phyloP scores from a whole-genome alignment of 768 basidiomycete species.

The Termitomyces sp. region DNA sequence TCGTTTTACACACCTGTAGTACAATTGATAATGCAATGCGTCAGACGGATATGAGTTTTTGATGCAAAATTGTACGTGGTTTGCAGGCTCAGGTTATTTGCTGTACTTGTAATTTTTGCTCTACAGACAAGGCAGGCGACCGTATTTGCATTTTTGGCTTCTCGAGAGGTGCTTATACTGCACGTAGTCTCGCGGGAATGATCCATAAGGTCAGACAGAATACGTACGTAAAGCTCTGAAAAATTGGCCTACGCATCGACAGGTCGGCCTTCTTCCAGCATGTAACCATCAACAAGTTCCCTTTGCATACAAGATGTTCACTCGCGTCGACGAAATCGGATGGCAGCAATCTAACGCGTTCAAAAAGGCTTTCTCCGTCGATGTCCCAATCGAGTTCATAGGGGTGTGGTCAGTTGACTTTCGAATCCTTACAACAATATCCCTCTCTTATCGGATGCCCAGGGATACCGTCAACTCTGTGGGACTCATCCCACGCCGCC shows the following conservation, averaged over 20 bases:
- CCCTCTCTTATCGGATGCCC: constrained; percentile 18
- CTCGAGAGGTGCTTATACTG: constrained; percentile 57
- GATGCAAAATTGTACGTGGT: constrained; percentile 47
- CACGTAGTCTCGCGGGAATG: constrained; percentile 50
- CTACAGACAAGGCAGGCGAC: constrained; percentile 29
- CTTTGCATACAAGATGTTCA: constrained; percentile 59
- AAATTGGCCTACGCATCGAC: too few species aligned
- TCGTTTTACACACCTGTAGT: not conserved
- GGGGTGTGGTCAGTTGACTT: constrained; percentile 21
- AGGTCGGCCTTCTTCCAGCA: constrained; percentile 50
- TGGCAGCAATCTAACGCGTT: constrained; percentile 30
- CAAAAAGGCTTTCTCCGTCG: constrained; percentile 41
- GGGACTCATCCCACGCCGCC: constrained; percentile 38
- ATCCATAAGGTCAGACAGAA: constrained; percentile 42
- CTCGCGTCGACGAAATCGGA: constrained; percentile 18
- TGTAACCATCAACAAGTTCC: constrained; percentile 51
- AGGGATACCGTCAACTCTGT: constrained; percentile 56
- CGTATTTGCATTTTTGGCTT: constrained; percentile 62
- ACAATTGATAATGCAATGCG: not conserved
- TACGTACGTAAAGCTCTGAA: not conserved
- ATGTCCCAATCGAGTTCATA: constrained; percentile 20
- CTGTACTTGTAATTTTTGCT: not conserved
- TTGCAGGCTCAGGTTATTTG: not conserved
- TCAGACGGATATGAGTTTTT: constrained; percentile 51
- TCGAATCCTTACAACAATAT: constrained; percentile 15